Percentiles rank a stretch among this genome's conserved stretches.
Conservation (phyloP, 129 eudicot genomes). For the Chrysanthemum lavandulifolium region DNA sequence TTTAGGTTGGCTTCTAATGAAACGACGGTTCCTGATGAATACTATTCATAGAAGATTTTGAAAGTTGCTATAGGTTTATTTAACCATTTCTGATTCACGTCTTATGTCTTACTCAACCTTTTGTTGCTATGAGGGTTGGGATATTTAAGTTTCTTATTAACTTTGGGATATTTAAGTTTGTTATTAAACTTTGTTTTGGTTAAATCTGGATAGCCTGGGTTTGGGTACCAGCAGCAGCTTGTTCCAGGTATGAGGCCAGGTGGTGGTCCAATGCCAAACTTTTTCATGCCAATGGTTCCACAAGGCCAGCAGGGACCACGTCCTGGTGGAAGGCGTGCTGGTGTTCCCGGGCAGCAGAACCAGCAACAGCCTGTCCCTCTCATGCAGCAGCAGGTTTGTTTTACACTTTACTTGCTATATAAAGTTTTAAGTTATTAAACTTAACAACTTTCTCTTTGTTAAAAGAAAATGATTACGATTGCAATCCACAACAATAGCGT, state of each 20-base stretch:
- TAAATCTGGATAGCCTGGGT: constrained; percentile 58
- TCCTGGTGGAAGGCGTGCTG: constrained; percentile 79
- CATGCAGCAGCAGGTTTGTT: constrained; percentile 81
- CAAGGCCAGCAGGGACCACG: constrained; percentile 85
- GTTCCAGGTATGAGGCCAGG: constrained; percentile 87
- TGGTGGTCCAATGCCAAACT: constrained; percentile 75
- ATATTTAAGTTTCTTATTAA: too few species aligned
- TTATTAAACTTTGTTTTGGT: not conserved
- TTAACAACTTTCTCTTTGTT: too few species aligned
- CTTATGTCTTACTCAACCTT: not conserved
- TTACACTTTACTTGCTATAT: not conserved
- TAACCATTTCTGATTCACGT: not conserved
- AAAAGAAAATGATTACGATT: too few species aligned
- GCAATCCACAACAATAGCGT: too few species aligned
- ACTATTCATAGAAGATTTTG: not conserved
- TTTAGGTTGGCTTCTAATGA: too few species aligned
- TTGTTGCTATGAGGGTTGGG: not conserved
- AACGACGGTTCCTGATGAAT: too few species aligned
- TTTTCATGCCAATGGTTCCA: constrained; percentile 73
- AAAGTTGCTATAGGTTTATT: not conserved
- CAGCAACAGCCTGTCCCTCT: constrained; percentile 59
- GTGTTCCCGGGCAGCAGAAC: constrained; percentile 56
- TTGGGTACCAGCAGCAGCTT: constrained; percentile 95
- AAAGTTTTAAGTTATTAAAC: not conserved
- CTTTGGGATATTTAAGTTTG: too few species aligned